phyloP scores from a whole-genome alignment of 306 rosid genomes.

The Parietaria judaica region DNA sequence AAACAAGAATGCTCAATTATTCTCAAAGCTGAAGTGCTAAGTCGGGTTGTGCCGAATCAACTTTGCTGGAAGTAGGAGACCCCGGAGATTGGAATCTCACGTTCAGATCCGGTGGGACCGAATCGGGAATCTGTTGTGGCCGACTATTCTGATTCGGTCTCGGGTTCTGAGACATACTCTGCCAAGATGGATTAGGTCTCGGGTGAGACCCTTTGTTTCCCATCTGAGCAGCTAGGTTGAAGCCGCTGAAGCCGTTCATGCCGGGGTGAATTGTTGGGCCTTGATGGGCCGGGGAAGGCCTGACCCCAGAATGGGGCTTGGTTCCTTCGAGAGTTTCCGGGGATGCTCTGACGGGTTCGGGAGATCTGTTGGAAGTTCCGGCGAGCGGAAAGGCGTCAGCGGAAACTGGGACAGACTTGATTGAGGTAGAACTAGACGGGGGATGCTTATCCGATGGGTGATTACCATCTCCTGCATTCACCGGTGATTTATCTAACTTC shows the following conservation, averaged over 20 bases:
- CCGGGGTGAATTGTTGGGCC: conserved; percentile 25
- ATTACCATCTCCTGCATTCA: conserved; percentile 22
- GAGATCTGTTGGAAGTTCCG: conserved; percentile 18
- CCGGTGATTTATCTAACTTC: conserved; percentile 20
- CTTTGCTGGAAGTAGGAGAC: conserved; percentile 49
- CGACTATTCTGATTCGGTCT: conserved; percentile 20
- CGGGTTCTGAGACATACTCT: conserved; percentile 23
- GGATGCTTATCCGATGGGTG: conserved; percentile 23
- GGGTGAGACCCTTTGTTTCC: conserved; percentile 28
- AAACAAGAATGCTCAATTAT: conserved; percentile 13
- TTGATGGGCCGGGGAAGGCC: conserved; percentile 26
- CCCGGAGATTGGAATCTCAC: conserved; percentile 56
- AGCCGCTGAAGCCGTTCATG: conserved; percentile 40
- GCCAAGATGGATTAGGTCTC: conserved; percentile 19
- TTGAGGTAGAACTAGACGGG: conserved; percentile 16
- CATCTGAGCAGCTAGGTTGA: conserved; percentile 31
- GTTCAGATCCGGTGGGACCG: conserved; percentile 55
- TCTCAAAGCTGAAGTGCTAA: conserved; percentile 61
- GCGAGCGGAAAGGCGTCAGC: conserved; percentile 25
- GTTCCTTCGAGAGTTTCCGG: conserved; percentile 30
- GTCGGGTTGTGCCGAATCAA: conserved; percentile 54
- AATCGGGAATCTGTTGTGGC: conserved; percentile 30
- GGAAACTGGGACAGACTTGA: conserved; percentile 19
- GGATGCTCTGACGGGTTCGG: conserved; percentile 18
- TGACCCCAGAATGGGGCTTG: conserved; percentile 21